phyloP scores from a whole-genome alignment of 2,329 filamentous ascomycete genomes.

The Aspergillus udagawae region DNA sequence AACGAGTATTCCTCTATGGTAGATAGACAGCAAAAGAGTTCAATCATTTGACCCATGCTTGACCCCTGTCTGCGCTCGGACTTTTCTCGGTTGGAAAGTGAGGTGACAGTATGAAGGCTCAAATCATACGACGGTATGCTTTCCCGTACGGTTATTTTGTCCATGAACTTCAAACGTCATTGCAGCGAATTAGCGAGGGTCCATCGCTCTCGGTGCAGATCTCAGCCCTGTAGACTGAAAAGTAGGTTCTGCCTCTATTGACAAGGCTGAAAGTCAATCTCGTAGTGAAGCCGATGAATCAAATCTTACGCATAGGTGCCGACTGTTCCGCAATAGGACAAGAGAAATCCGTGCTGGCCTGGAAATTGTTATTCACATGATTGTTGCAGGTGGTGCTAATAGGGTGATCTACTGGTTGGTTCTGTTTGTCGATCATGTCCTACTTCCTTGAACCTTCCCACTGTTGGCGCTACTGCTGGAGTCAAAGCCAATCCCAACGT shows the following conservation, averaged over 20 bases:
- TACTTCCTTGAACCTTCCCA: too few relatives aligned
- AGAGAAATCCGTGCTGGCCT: background rate
- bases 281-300: background rate
- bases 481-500: background rate
- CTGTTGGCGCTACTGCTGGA: too few relatives aligned
- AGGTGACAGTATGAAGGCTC: background rate
- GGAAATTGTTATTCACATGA: background rate
- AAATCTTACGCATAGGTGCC: background rate
- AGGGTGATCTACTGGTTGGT: background rate
- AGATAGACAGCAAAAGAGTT: background rate
- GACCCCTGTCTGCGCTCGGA: background rate
- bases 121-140: background rate
- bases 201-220: background rate
- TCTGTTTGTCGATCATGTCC: background rate
- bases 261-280: background rate
- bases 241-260: background rate
- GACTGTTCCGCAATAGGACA: background rate
- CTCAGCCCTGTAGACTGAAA: background rate
- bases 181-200: background rate
- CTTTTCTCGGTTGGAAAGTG: background rate
- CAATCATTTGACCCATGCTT: background rate
- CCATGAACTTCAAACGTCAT: background rate
- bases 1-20: background rate
- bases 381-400: background rate
- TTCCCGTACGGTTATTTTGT: too few relatives aligned